A percentile compares a stretch with the other conserved stretches of the same genome.
These are phyloP conservation scores for Hibiscus mutabilis DNA, from an alignment of 345 rosid species.

Conservation along the genomic window DNA sequence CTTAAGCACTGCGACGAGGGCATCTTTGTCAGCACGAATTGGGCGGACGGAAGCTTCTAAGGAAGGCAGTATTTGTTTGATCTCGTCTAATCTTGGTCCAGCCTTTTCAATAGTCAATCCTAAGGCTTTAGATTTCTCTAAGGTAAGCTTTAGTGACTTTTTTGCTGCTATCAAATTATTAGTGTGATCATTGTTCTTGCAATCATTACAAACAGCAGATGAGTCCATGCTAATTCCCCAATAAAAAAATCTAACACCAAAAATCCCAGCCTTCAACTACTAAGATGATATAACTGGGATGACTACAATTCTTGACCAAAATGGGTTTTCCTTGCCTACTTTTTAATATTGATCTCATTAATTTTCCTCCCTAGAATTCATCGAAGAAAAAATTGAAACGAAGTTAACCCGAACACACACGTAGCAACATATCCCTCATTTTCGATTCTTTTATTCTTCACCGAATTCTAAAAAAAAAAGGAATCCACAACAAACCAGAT, in stretches of 20 bases:
- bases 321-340: neutral
- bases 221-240: conserved; percentile 52
- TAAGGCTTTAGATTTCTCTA: conserved; percentile 76
- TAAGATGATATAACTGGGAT: neutral
- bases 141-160: conserved; percentile 54
- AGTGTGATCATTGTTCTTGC: conserved; percentile 23
- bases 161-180: conserved; percentile 59
- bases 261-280: too few species aligned
- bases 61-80: conserved; percentile 65
- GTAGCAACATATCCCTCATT: conserved; percentile 12
- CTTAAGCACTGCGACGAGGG: conserved; percentile 98
- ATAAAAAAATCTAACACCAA: neutral
- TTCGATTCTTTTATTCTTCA: conserved; percentile 19
- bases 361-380: neutral
- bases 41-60: conserved; percentile 84
- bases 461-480: conserved; percentile 13
- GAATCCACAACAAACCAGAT: conserved; percentile 8
- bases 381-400: neutral
- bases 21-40: conserved; percentile 84
- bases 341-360: neutral
- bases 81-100: conserved; percentile 76
- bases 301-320: neutral
- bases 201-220: conserved; percentile 11
- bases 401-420: conserved; percentile 27
- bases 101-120: conserved; percentile 49